Conservation (phyloP, 2,329 filamentous ascomycete species). For the Dryadomyces quercus-mongolicae region DNA sequence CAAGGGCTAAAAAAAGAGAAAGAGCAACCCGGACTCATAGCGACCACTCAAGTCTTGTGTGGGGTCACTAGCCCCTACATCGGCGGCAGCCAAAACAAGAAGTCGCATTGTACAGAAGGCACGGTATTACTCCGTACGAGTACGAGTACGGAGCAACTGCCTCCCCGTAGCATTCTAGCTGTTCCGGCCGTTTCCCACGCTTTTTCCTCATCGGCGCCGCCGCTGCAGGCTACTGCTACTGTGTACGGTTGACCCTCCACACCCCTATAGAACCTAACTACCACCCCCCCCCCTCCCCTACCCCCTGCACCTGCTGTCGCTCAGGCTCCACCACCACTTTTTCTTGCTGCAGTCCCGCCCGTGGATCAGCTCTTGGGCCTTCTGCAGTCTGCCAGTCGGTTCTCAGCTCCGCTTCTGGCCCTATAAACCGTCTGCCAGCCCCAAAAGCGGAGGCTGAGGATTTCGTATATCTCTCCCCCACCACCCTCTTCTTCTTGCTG, state of each 20-base stretch:
- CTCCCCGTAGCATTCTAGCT: neutral
- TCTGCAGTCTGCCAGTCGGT: neutral
- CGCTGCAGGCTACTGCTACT: neutral
- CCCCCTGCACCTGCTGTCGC: slow-evolving; percentile 4
- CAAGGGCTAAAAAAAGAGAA: neutral
- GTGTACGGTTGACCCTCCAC: neutral
- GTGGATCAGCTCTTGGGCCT: neutral
- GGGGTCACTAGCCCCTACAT: neutral
- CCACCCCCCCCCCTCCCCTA: slow-evolving; percentile 6
- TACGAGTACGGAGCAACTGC: too few species aligned
- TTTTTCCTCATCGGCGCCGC: slow-evolving; percentile 2
- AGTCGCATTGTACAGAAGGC: neutral
- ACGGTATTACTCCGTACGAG: neutral
- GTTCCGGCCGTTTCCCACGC: neutral
- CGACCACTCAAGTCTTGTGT: neutral
- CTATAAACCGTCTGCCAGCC: neutral
- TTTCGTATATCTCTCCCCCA: slow-evolving; percentile 34
- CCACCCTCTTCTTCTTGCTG: slow-evolving; percentile 25
- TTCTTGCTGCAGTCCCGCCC: neutral
- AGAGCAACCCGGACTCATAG: neutral
- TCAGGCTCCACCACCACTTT: slow-evolving; percentile 4
- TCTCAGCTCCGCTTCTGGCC: slow-evolving; percentile 1
- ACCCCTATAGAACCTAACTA: slow-evolving; percentile 1
- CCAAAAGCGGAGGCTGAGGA: slow-evolving; percentile 8
- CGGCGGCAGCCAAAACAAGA: slow-evolving; percentile 3